Percentiles rank a stretch among this genome's conserved stretches.
These are phyloP conservation scores for Pleurotus tuber-regium DNA, from an alignment of 768 basidiomycete genomes.

Conservation along the genomic window DNA sequence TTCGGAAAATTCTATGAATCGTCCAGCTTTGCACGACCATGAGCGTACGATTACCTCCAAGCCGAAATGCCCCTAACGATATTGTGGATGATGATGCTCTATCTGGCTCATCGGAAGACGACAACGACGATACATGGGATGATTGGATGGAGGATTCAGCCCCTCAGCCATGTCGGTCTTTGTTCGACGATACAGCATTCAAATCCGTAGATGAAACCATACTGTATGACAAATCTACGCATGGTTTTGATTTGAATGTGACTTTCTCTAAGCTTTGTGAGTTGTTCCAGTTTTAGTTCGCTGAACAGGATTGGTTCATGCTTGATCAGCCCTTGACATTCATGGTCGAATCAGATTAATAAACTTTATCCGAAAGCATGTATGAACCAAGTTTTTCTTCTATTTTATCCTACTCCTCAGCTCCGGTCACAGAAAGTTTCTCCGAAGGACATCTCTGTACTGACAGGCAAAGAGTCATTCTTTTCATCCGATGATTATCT, in stretches of 20 bases:
- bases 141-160: constrained; percentile 73
- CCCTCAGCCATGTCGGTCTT: constrained; percentile 57
- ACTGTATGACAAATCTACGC: constrained; percentile 53
- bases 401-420: constrained; percentile 3
- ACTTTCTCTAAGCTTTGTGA: constrained; percentile 53
- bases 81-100: constrained; percentile 23
- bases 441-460: constrained; percentile 36
- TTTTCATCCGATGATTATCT: constrained; percentile 79
- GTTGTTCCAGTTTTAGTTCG: constrained; percentile 21
- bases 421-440: constrained; percentile 47
- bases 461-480: constrained; percentile 60
- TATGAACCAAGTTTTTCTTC: constrained; percentile 24
- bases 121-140: constrained; percentile 66
- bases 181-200: constrained; percentile 71
- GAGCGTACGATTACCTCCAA: constrained; percentile 38
- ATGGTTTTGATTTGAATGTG: constrained; percentile 63
- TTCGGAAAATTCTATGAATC: background rate
- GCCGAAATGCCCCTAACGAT: constrained; percentile 19
- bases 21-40: constrained; percentile 21
- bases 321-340: constrained; percentile 63
- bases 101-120: constrained; percentile 28
- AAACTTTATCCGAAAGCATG: constrained; percentile 83
- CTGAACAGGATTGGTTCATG: too few relatives aligned
- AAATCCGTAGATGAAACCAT: constrained; percentile 58
- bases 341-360: constrained; percentile 79